These are phyloP conservation scores for Ramalina peruviana DNA, from an alignment of 495 filamentous ascomycete genomes.

Conservation along the genomic window DNA sequence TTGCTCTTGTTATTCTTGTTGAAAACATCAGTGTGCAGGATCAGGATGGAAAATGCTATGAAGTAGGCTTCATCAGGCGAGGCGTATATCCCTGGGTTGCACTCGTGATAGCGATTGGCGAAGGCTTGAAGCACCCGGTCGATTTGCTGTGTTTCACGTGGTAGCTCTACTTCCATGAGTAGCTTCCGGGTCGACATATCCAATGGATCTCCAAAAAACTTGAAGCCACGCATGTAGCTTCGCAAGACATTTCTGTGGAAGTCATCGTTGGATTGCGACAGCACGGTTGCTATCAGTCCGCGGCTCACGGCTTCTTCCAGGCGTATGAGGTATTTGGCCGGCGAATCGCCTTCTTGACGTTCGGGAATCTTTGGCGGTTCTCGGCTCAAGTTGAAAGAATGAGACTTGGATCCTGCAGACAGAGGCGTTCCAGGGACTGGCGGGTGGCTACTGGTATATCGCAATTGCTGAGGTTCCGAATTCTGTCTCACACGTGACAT, in stretches of 20 bases:
- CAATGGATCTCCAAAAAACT: constrained; percentile 89
- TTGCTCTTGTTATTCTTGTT: constrained; percentile 99
- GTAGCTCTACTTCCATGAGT: constrained; percentile 90
- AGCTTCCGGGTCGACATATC: constrained; percentile 95
- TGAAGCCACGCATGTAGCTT: constrained; percentile 89
- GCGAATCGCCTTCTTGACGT: constrained; percentile 75
- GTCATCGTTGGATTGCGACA: constrained; percentile 70
- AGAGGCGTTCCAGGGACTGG: constrained; percentile 51
- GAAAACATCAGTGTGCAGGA: constrained; percentile 94
- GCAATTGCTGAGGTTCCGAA: constrained; percentile 48
- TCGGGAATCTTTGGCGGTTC: constrained; percentile 59
- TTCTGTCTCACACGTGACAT: constrained; percentile 64
- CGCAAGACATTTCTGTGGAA: constrained; percentile 74
- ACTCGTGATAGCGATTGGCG: constrained; percentile 94
- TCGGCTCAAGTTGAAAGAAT: constrained; percentile 49
- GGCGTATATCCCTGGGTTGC: constrained; percentile 91
- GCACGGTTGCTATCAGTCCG: constrained; percentile 62
- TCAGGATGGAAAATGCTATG: constrained; percentile 90
- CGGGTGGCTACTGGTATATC: constrained; percentile 39
- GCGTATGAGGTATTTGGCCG: constrained; percentile 72
- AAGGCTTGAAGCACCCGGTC: constrained; percentile 89
- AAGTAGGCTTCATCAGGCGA: constrained; percentile 91
- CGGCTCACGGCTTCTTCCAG: constrained; percentile 66
- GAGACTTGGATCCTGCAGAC: constrained; percentile 52
- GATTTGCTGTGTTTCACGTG: constrained; percentile 96